Percentiles rank a stretch among this genome's conserved stretches.
phyloP scores from a whole-genome alignment of 371 early-diverging fungal genomes.

The Rhizopus microsporus region DNA sequence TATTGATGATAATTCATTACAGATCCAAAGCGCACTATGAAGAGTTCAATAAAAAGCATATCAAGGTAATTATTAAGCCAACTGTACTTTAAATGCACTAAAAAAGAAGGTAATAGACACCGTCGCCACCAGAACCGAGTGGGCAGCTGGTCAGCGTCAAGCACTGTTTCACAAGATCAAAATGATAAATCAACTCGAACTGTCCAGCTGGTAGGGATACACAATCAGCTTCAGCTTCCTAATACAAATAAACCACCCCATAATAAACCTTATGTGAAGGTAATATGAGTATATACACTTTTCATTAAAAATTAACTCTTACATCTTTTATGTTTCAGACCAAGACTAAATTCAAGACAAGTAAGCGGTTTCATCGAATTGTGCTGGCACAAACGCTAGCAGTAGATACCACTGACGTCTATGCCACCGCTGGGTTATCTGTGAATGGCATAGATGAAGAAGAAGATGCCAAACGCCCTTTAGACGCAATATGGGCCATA shows the following conservation, averaged over 20 bases:
- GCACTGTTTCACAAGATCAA: not conserved
- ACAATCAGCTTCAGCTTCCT: constrained; percentile 14
- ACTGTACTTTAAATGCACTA: too few relatives aligned
- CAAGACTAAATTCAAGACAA: constrained; percentile 34
- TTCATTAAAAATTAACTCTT: not conserved
- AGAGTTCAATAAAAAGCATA: too few relatives aligned
- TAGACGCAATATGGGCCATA: constrained; percentile 54
- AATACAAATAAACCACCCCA: constrained; percentile 23
- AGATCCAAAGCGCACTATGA: too few relatives aligned
- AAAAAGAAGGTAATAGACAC: not conserved
- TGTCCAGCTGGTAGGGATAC: constrained; percentile 11
- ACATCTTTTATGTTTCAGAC: constrained; percentile 16
- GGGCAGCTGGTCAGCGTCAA: not conserved
- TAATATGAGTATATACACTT: constrained; percentile 9
- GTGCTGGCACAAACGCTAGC: constrained; percentile 40
- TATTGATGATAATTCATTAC: too few relatives aligned
- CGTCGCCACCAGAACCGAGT: not conserved
- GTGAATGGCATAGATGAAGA: not conserved
- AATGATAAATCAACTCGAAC: not conserved
- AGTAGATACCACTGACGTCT: constrained; percentile 15
- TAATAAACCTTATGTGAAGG: constrained; percentile 39
- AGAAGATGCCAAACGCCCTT: constrained; percentile 9
- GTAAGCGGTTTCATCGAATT: constrained; percentile 31
- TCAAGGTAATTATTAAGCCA: too few relatives aligned
- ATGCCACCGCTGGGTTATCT: not conserved